Base-by-base conservation (phyloP, 495 filamentous ascomycete genomes). In the Aspergillus funiculosus region DNA sequence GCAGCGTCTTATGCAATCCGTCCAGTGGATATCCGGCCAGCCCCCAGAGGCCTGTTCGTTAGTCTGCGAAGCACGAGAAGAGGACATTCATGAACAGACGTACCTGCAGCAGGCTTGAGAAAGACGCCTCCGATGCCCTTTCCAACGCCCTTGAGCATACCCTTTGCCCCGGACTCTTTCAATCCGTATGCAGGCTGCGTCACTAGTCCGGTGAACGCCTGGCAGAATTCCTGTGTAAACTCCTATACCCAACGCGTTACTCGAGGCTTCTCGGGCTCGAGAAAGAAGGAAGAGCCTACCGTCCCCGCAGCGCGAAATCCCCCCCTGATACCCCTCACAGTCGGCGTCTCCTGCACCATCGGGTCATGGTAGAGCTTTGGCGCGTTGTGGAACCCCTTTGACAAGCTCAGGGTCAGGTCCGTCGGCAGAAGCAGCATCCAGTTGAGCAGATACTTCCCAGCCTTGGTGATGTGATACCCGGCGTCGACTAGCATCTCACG, bases 321-420 rank as follows among this genome's bases (percentile, higher is more conserved):
- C 50, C 78, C 85, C 44, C 76, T 66, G 15, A 89, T 61, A 43
- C 78, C 79, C 0, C 81, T 86, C 0, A 95, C 83, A 45, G 82
- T 86, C 34, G 85, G 80, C 0, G 70, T 66, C 10, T 77, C 75
- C 10, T 79, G 74, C 3, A 94, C 81, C 34, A 76, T 88, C 5
- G 81, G 75, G 51, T 89, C 87, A 30, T 87, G 80, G 47, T 91
- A 92, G 1, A 94, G 61, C 43, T 78, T 83, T 0, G 88, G 87
- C 1, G 79, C 80, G 56, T 94, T 94, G 60, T 94, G 85, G 51
- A 94, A 94, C 6, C 89, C 89, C 61, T 82, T 85, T 0, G 89
- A 80, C 2, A 94, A 57, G 10, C 80, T 82, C 29, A 94, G 67
- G 9, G 86, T 82, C 45, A 92, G 78, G 50, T 94, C 87, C 67